These are phyloP conservation scores for Rhamnella rubrinervis DNA, from an alignment of 331 rosid species.

Conservation along the genomic window DNA sequence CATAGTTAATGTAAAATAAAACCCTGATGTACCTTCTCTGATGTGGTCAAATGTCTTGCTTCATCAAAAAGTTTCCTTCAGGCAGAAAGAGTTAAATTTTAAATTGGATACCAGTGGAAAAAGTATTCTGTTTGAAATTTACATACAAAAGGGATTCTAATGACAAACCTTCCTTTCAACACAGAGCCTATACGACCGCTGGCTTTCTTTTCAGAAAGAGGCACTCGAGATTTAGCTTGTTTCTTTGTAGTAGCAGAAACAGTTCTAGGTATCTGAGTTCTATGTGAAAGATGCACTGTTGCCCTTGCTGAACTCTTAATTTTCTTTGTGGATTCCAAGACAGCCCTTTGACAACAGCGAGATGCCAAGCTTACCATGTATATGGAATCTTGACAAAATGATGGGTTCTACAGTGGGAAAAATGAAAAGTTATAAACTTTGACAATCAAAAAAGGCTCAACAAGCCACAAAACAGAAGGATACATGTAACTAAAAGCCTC, in stretches of 20 bases:
- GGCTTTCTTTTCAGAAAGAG: slow-evolving; percentile 46
- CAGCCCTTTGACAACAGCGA: slow-evolving; percentile 53
- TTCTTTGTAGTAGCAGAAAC: slow-evolving; percentile 45
- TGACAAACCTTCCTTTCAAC: slow-evolving; percentile 63
- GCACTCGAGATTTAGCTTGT: slow-evolving; percentile 29
- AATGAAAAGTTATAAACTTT: slow-evolving; percentile 4
- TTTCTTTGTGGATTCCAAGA: slow-evolving; percentile 39
- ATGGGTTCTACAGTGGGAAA: slow-evolving; percentile 49
- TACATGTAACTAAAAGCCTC: slow-evolving; percentile 20
- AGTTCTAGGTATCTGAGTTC: slow-evolving; percentile 37
- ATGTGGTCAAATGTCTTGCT: slow-evolving; percentile 38
- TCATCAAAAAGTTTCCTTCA: slow-evolving; percentile 75
- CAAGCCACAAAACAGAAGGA: neutral
- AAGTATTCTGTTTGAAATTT: slow-evolving; percentile 7
- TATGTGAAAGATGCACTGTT: slow-evolving; percentile 31
- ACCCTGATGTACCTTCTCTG: slow-evolving; percentile 52
- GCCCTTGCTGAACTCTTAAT: slow-evolving; percentile 33
- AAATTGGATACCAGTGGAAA: neutral
- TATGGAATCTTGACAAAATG: slow-evolving; percentile 77
- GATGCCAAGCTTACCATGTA: slow-evolving; percentile 72
- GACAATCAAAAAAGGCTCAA: slow-evolving; percentile 3
- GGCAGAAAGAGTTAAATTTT: slow-evolving; percentile 6
- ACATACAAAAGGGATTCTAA: neutral
- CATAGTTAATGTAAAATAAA: slow-evolving; percentile 4
- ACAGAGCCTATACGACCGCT: slow-evolving; percentile 26